These are phyloP conservation scores for Hysterium pulicare DNA, from an alignment of 2,329 filamentous ascomycete genomes.

Conservation along the genomic window DNA sequence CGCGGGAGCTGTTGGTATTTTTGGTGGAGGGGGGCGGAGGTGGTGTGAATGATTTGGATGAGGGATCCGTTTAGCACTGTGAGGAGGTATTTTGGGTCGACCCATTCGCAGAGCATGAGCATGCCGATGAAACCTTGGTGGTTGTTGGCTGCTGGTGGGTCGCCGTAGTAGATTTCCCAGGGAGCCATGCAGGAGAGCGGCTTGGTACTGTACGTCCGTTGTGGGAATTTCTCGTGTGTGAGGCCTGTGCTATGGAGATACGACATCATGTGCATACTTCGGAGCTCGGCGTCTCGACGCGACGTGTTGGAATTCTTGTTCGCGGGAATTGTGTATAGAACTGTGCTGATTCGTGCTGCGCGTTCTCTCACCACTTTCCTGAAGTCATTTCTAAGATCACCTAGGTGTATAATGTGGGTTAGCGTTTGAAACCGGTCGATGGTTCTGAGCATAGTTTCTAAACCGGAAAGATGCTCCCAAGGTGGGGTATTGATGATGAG, in stretches of 20 bases:
- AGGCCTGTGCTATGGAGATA: constrained; percentile 62
- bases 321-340: not conserved
- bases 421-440: constrained; percentile 51
- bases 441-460: constrained; percentile 61
- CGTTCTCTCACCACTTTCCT: no score
- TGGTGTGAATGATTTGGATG: constrained; percentile 62
- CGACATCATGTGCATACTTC: constrained; percentile 74
- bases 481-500: constrained; percentile 72
- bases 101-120: constrained; percentile 64
- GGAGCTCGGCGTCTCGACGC: constrained; percentile 62
- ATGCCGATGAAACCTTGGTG: constrained; percentile 57
- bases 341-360: no score
- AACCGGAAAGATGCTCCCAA: constrained; percentile 68
- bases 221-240: constrained; percentile 11
- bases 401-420: constrained; percentile 66
- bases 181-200: constrained; percentile 59
- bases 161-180: constrained; percentile 60
- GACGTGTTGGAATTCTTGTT: constrained; percentile 26
- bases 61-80: constrained; percentile 69
- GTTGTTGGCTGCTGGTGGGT: constrained; percentile 39
- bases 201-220: constrained; percentile 49
- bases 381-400: not conserved
- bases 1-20: constrained; percentile 31
- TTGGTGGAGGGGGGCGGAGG: constrained; percentile 39
- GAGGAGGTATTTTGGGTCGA: constrained; percentile 55